Evolutionary conservation across 495 filamentous ascomycete genomes (phyloP), one percentile per base, ranked within the genome.

Genomic region (Evansstolkia leycettana): DNA sequence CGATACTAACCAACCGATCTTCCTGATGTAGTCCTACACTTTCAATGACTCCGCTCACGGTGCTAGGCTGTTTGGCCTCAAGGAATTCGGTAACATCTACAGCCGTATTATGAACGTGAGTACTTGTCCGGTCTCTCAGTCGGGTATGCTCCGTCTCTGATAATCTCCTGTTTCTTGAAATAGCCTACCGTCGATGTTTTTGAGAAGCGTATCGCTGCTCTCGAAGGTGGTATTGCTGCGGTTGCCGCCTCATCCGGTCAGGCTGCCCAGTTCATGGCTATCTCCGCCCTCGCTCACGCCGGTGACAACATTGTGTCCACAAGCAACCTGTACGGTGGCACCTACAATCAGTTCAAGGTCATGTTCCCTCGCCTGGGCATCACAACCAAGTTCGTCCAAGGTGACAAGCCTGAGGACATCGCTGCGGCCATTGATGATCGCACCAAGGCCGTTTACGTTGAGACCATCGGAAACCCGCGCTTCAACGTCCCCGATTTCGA

Each of bases 71-170:
- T 98, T 98, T 54, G 85, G 85, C 46, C 85, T 98, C 62, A 93
- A 95, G 57, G 89, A 95, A 58, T 89, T 92, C 55, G 92, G 89
- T 55, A 95, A 98, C 61, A 95, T 98, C 64, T 98, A 98, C 70
- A 86, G 80, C 50, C 81, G 90, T 38, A 90, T 98, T 47, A 93
- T 92, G 86, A 98, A 98, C 57, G 73, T 76, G 55, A 34, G 59
- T 47, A 39, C 32, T 27, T 40, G 31, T 17, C 27, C 16, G 25
- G 25, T 12, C 17, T 37, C 31, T n/a, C 1, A 5, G n/a, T n/a
- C n/a, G n/a, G n/a, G n/a, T n/a, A 14, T 29, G n/a, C 23, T 20
- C 5, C 7, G 9, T 33, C 9, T n/a, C 27, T 29, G 13, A 29
- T 14, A n/a, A 29, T 5, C 5, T 3, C 17, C 13, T 3, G 15